These are phyloP conservation scores for Cryptococcus jaspeensis DNA, from an alignment of 1,284 basidiomycete genomes.

Conservation along the genomic window DNA sequence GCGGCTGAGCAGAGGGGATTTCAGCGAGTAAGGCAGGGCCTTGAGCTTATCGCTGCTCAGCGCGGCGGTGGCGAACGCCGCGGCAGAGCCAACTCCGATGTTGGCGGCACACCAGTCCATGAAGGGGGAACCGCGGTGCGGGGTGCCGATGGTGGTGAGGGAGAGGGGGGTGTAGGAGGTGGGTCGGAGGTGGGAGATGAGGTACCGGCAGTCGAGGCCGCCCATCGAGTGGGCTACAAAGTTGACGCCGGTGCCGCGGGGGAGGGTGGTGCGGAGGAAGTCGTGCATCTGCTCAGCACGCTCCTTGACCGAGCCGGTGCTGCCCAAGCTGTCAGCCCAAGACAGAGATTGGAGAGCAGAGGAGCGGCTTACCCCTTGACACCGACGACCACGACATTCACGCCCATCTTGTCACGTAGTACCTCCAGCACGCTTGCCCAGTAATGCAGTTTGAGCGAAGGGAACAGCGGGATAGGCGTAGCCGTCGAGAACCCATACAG, in stretches of 20 bases:
- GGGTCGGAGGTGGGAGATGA: slow-evolving; percentile 83
- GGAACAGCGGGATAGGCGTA: slow-evolving; percentile 70
- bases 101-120: slow-evolving; percentile 99
- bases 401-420: slow-evolving; percentile 77
- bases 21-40: slow-evolving; percentile 53
- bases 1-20: slow-evolving; percentile 53
- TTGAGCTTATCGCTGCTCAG: slow-evolving; percentile 20
- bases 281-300: slow-evolving; percentile 77
- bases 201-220: slow-evolving; percentile 86
- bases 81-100: slow-evolving; percentile 72
- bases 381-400: slow-evolving; percentile 90
- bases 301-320: slow-evolving; percentile 86
- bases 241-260: slow-evolving; percentile 71
- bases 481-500: slow-evolving; percentile 88
- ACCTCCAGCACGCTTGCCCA: slow-evolving; percentile 88
- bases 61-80: slow-evolving; percentile 30
- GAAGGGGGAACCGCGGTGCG: slow-evolving; percentile 93
- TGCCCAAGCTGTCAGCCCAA: slow-evolving; percentile 40
- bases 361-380: slow-evolving; percentile 73
- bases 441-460: slow-evolving; percentile 72
- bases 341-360: not conserved
- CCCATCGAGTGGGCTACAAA: slow-evolving; percentile 95
- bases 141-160: slow-evolving; percentile 87
- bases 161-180: slow-evolving; percentile 81
- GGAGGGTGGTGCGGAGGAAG: slow-evolving; percentile 66